Evolutionary conservation across 129 eudicot species (phyloP).

Genomic region (Centrapalus pauciflorus): DNA sequence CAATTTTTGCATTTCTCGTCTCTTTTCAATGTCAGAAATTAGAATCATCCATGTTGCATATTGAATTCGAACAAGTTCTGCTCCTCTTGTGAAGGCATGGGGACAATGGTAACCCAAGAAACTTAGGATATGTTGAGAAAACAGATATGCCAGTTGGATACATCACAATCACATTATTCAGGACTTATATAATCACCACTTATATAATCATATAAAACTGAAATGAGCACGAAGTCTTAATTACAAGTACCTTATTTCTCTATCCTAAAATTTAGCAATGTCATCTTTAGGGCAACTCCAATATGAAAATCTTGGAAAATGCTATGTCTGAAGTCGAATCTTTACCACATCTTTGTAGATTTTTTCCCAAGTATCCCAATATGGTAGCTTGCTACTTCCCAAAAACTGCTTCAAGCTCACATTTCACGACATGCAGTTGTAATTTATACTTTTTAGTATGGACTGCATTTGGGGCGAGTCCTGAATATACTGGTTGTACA

Average conservation of each 20-base stretch:
- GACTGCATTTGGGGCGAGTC: background rate
- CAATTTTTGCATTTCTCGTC: background rate
- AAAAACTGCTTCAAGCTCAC: background rate
- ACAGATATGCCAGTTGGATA: background rate
- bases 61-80: background rate
- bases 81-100: background rate
- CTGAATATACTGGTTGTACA: background rate
- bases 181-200: no score
- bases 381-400: background rate
- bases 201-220: background rate
- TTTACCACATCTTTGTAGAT: background rate
- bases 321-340: background rate
- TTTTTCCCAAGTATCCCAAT: background rate
- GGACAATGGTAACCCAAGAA: background rate
- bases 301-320: background rate
- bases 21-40: background rate
- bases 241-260: background rate
- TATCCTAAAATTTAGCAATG: background rate
- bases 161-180: background rate
- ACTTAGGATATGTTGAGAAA: background rate
- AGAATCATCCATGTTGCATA: background rate
- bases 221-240: background rate
- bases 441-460: background rate
- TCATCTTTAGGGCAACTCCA: background rate
- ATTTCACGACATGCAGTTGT: background rate